phyloP scores from a whole-genome alignment of 805 yeast genomes.

The Suhomyces emberorum region DNA sequence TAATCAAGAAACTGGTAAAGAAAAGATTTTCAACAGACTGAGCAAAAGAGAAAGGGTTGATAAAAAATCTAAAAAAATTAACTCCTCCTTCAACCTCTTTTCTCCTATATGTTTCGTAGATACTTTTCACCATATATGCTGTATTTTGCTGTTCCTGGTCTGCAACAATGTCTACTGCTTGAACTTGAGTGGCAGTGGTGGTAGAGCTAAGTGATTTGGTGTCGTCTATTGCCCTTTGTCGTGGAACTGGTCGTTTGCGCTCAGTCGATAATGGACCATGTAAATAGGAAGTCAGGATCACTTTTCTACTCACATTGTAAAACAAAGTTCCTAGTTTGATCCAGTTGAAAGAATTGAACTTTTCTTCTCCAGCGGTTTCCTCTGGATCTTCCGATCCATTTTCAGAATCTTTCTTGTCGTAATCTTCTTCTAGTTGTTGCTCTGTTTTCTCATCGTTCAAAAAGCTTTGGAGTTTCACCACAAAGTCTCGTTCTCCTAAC shows the following conservation, averaged over 20 bases:
- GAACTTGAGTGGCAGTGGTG: conserved; percentile 54
- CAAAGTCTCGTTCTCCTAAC: conserved; percentile 47
- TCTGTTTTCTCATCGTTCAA: conserved; percentile 14
- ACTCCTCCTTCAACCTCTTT: conserved; percentile 37
- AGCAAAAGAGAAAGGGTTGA: conserved; percentile 74
- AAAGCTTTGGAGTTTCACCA: conserved; percentile 34
- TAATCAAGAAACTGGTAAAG: conserved; percentile 73
- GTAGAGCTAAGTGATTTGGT: conserved; percentile 31
- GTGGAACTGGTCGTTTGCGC: conserved; percentile 38
- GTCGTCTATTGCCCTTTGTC: conserved; percentile 39
- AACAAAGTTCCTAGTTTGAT: conserved; percentile 52
- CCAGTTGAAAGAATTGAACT: conserved; percentile 56
- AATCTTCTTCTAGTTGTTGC: conserved; percentile 16
- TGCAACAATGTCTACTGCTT: conserved; percentile 48
- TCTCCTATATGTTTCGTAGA: conserved; percentile 40
- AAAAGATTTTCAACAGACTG: conserved; percentile 84
- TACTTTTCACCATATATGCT: conserved; percentile 56
- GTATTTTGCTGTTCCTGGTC: conserved; percentile 54
- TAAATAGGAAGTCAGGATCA: conserved; percentile 56
- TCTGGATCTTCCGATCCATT: conserved; percentile 5
- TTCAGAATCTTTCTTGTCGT: conserved; percentile 9
- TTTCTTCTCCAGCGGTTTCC: conserved; percentile 13
- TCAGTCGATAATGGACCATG: conserved; percentile 70
- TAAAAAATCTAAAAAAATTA: conserved; percentile 60
- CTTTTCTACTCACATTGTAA: conserved; percentile 42